Base-by-base conservation (phyloP, 805 yeast genomes). In the Zygosaccharomyces siamensis region DNA sequence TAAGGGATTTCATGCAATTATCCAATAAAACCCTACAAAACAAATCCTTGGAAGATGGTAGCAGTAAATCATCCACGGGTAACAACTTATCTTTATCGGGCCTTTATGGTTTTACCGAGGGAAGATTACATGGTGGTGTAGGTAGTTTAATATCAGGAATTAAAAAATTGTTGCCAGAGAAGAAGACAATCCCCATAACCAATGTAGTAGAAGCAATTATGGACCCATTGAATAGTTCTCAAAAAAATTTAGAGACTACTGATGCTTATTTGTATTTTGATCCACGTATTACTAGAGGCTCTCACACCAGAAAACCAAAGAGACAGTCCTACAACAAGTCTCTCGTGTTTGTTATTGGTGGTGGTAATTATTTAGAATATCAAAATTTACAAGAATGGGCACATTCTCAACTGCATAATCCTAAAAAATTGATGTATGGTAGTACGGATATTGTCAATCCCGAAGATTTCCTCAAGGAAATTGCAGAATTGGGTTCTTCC, bases 331-430 rank as follows among this genome's bases (percentile, higher is more conserved):
- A 87, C 66, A 81, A 81, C 50, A 93, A 89, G 56, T 81, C 95
- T 1, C 72, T 88, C 43, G 96, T 93, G 18, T 93, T 93, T 66
- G 88, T 90, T 45, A 90, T 93, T 48, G 99, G 99, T 23, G 99
- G 99, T 31, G 98, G 98, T 42, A 90, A 88, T 67, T 93, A 89
- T 64, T 71, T 87, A 53, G 99, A 93, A 70, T 93, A 92, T 64
- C 95, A 90, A 51, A 92, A 92, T 62, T 76, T 93, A 61, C 95
- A 88, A 67, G 96, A 90, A 66, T 90, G 96, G 95, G 79, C 81
- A 0, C 66, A 72, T 39, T 64, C 71, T 4, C 70, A 64, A 43
- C 61, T 69, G 40, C 73, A 70, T 43, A 67, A 63, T 39, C 64
- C 68, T 12, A 84, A 80, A 62, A 72, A 73, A 31, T 86, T 93